Percentiles rank a stretch among this genome's conserved stretches.
These are phyloP conservation scores for Agaricus subrufescens DNA, from an alignment of 768 basidiomycete genomes.

Conservation along the genomic window DNA sequence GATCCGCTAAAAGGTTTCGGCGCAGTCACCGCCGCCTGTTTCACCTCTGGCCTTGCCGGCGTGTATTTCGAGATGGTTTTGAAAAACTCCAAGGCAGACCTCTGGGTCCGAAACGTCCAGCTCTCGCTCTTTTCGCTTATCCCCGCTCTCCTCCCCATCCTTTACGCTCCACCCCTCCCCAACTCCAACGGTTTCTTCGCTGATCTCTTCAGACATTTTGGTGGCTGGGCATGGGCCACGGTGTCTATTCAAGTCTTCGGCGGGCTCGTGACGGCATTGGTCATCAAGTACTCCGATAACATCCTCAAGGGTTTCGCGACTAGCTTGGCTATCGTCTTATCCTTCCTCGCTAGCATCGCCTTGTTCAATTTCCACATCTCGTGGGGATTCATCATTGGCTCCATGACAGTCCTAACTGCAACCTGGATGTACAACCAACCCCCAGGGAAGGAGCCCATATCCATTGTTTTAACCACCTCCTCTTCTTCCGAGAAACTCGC, in stretches of 20 bases:
- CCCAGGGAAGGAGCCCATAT: slow-evolving; percentile 24
- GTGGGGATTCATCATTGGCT: slow-evolving; percentile 79
- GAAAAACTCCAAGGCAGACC: slow-evolving; percentile 82
- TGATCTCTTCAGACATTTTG: slow-evolving; percentile 81
- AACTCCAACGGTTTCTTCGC: slow-evolving; percentile 45
- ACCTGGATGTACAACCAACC: slow-evolving; percentile 97
- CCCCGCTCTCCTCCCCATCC: slow-evolving; percentile 80
- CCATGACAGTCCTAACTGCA: slow-evolving; percentile 77
- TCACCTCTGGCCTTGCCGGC: slow-evolving; percentile 93
- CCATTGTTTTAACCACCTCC: slow-evolving; percentile 19
- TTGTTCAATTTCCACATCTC: slow-evolving; percentile 92
- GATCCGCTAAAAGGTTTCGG: slow-evolving; percentile 80
- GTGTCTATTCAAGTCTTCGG: slow-evolving; percentile 89
- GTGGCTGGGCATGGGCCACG: slow-evolving; percentile 93
- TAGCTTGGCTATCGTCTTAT: slow-evolving; percentile 87
- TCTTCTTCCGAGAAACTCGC: not conserved
- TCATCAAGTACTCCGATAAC: slow-evolving; percentile 97
- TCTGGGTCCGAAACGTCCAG: slow-evolving; percentile 97
- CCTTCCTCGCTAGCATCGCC: slow-evolving; percentile 89
- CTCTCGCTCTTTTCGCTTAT: slow-evolving; percentile 91
- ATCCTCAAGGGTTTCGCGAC: slow-evolving; percentile 98
- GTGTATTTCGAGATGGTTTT: slow-evolving; percentile 99
- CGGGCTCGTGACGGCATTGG: slow-evolving; percentile 88
- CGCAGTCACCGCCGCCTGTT: slow-evolving; percentile 87
- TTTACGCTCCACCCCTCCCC: slow-evolving; percentile 43